Percentiles rank a stretch among this genome's conserved stretches.
Conservation (phyloP, 1,284 basidiomycete genomes). For the Ceratobasidium sp. region DNA sequence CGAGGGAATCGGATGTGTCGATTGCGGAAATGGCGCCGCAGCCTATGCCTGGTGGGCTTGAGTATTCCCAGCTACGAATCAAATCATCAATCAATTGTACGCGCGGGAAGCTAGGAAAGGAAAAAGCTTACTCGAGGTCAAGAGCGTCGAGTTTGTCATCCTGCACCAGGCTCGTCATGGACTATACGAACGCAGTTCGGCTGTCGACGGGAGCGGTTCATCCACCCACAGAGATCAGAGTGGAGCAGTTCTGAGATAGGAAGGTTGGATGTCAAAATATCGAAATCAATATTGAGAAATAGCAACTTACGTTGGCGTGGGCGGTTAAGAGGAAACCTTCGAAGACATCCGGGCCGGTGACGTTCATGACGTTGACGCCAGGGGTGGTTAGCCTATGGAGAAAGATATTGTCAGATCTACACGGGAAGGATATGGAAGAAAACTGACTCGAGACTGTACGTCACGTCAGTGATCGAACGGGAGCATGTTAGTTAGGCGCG, state of each 20-base stretch:
- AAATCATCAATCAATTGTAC: not conserved
- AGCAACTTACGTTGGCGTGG: conserved; percentile 44
- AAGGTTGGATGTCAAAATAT: not conserved
- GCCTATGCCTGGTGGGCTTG: conserved; percentile 58
- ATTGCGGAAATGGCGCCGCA: conserved; percentile 57
- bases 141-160: conserved; percentile 63
- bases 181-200: conserved; percentile 58
- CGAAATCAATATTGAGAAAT: not conserved
- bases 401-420: too few species aligned
- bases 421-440: not conserved
- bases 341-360: conserved; percentile 41
- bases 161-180: conserved; percentile 59
- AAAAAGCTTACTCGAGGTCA: conserved; percentile 55
- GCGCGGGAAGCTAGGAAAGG: not conserved
- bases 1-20: conserved; percentile 62
- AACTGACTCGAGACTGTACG: conserved; percentile 43
- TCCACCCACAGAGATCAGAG: conserved; percentile 45
- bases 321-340: conserved; percentile 45
- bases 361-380: conserved; percentile 31
- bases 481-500: not conserved
- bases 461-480: conserved; percentile 35
- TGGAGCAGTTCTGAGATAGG: conserved; percentile 43
- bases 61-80: conserved; percentile 64
- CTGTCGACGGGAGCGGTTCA: conserved; percentile 50
- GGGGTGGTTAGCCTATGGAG: conserved; percentile 33